Conservation (phyloP, 176 grass and related monocot genomes). For the Eleusine indica region DNA sequence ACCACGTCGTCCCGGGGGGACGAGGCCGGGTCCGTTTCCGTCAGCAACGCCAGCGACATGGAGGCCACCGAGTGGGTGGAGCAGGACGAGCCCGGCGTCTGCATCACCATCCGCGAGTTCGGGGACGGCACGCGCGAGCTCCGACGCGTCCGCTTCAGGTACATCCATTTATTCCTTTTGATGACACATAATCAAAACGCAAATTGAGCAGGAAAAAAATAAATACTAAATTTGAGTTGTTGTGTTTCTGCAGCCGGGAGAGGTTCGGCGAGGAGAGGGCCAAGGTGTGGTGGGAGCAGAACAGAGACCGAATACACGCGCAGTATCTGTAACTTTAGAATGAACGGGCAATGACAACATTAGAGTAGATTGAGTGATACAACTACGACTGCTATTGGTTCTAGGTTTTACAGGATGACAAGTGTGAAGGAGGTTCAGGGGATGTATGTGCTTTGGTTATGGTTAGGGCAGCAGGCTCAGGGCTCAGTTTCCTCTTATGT, state of each 20-base stretch:
- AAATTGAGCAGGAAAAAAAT: not conserved
- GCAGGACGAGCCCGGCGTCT: conserved; percentile 89
- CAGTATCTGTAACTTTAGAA: conserved; percentile 68
- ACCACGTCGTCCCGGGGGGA: conserved; percentile 91
- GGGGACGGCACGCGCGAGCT: conserved; percentile 89
- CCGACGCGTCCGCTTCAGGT: conserved; percentile 94
- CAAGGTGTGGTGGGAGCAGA: conserved; percentile 97
- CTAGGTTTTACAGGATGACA: conserved; percentile 45
- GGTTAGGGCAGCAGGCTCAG: not conserved
- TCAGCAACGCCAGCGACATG: conserved; percentile 92
- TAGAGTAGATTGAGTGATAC: conserved; percentile 40
- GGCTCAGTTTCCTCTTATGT: conserved; percentile 27
- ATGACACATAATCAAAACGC: not conserved
- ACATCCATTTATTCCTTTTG: not conserved
- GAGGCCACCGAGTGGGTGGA: conserved; percentile 89
- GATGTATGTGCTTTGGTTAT: conserved; percentile 10
- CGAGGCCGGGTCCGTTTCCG: conserved; percentile 72
- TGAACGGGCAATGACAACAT: not conserved
- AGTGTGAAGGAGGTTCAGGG: not conserved
- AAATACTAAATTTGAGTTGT: not conserved
- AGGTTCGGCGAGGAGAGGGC: conserved; percentile 83
- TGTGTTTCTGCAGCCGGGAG: conserved; percentile 64
- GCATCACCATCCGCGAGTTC: conserved; percentile 91
- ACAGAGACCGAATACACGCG: conserved; percentile 83
- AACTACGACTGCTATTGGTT: not conserved